These are phyloP conservation scores for Rhodotorula toruloides DNA, from an alignment of 768 basidiomycete genomes.

Conservation along the genomic window DNA sequence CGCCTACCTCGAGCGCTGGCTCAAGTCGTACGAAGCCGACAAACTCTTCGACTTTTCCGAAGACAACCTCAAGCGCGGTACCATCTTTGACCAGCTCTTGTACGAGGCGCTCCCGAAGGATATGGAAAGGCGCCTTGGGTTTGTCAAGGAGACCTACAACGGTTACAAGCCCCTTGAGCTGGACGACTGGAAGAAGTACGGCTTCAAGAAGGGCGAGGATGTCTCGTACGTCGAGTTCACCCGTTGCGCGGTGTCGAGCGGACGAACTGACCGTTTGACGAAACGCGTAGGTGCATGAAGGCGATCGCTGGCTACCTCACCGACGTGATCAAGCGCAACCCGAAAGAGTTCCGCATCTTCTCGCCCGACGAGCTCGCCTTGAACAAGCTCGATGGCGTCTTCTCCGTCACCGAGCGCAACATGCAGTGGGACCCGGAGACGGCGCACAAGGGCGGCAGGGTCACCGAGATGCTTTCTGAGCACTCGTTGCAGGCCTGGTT, in stretches of 20 bases:
- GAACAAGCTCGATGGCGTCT: constrained; percentile 62
- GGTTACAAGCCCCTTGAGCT: constrained; percentile 59
- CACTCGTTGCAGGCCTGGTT: constrained; percentile 86
- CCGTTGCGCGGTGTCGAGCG: background rate
- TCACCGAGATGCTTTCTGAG: constrained; percentile 76
- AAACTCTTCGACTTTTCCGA: constrained; percentile 57
- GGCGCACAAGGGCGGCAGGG: constrained; percentile 64
- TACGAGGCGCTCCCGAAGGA: constrained; percentile 34
- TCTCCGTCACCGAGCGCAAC: constrained; percentile 55
- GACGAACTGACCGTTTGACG: background rate
- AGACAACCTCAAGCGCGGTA: constrained; percentile 10
- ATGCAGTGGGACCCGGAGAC: constrained; percentile 74
- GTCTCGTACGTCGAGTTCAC: constrained; percentile 42
- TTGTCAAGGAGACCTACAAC: constrained; percentile 51
- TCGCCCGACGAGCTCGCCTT: constrained; percentile 60
- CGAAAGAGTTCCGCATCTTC: constrained; percentile 75
- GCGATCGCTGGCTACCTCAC: constrained; percentile 47
- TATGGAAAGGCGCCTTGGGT: constrained; percentile 34
- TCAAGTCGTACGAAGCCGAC: constrained; percentile 62
- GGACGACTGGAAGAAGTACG: constrained; percentile 61
- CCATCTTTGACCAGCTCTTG: constrained; percentile 24
- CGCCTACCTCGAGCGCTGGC: constrained; percentile 62
- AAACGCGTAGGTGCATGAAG: constrained; percentile 36
- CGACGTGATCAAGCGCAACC: constrained; percentile 57
- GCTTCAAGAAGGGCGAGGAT: constrained; percentile 56